A percentile compares a stretch with the other conserved stretches of the same genome.
phyloP scores from a whole-genome alignment of 192 early-diverging fungal species.

The Linnemannia hyalina region DNA sequence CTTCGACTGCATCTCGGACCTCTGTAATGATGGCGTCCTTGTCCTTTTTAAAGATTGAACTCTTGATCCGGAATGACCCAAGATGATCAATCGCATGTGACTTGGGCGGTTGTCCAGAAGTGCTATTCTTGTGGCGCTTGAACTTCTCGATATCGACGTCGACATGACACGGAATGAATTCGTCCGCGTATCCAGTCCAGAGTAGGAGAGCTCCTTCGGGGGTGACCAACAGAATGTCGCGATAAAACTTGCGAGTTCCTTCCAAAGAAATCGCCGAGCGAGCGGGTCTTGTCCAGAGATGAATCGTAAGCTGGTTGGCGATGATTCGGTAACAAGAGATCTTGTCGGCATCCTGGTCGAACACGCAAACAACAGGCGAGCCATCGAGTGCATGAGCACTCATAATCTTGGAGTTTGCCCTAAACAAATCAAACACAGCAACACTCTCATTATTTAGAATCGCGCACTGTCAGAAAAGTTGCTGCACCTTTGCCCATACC shows the following conservation, averaged over 20 bases:
- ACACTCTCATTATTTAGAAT: slow-evolving; percentile 2
- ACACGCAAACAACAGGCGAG: slow-evolving; percentile 39
- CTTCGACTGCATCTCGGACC: slow-evolving; percentile 54
- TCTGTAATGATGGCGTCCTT: slow-evolving; percentile 18
- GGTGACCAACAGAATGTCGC: slow-evolving; percentile 59
- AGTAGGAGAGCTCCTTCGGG: slow-evolving; percentile 43
- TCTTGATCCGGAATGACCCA: neutral
- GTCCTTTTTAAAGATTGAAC: slow-evolving; percentile 8
- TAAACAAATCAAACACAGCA: neutral
- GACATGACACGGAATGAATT: slow-evolving; percentile 43
- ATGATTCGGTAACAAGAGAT: slow-evolving; percentile 26
- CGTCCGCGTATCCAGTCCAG: slow-evolving; percentile 53
- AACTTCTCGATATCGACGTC: neutral
- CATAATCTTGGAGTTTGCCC: slow-evolving; percentile 33
- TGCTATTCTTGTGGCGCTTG: neutral
- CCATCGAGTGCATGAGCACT: slow-evolving; percentile 50
- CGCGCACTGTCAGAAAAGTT: too few relatives aligned
- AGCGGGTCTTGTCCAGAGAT: slow-evolving; percentile 45
- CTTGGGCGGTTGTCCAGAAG: neutral
- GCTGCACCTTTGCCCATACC: neutral
- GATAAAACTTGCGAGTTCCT: slow-evolving; percentile 44
- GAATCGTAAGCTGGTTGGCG: slow-evolving; percentile 13
- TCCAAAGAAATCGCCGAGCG: slow-evolving; percentile 57
- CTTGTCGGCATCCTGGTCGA: slow-evolving; percentile 27
- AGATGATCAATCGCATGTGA: neutral